Evolutionary conservation across 2,329 filamentous ascomycete species (phyloP).

Genomic region (Aspergillus eucalypticola): DNA sequence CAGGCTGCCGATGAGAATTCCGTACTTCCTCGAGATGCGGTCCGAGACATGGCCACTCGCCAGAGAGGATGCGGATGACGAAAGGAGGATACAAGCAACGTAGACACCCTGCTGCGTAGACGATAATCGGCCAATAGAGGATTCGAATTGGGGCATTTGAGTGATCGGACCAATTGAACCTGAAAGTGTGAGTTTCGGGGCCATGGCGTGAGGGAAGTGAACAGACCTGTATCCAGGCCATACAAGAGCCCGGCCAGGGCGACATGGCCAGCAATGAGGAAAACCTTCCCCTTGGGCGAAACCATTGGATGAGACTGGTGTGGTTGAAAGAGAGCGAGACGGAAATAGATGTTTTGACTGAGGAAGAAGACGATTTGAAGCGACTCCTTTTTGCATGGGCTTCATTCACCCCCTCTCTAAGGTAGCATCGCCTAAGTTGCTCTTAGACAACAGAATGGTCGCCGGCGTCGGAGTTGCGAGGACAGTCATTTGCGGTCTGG

Average conservation of each 20-base stretch:
- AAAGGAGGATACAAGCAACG: conserved; percentile 16
- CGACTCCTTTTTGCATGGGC: neutral
- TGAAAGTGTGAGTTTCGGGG: neutral
- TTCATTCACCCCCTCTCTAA: neutral
- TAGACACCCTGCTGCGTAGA: conserved; percentile 18
- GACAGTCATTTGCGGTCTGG: neutral
- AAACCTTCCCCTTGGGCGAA: conserved; percentile 10
- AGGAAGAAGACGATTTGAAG: neutral
- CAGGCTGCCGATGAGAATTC: conserved; percentile 13
- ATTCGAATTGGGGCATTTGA: conserved; percentile 17
- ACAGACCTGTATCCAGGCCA: conserved; percentile 17
- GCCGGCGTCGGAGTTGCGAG: neutral
- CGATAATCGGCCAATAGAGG: conserved; percentile 13
- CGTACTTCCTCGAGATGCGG: conserved; percentile 17
- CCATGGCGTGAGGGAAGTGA: neutral
- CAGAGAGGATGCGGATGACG: conserved; percentile 15
- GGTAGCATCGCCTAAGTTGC: neutral
- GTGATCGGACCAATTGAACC: conserved; percentile 18
- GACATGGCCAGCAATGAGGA: conserved; percentile 17
- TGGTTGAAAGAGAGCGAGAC: neutral
- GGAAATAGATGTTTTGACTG: neutral
- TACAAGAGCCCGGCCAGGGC: conserved; percentile 17
- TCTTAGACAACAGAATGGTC: neutral
- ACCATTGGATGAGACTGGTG: conserved; percentile 3
- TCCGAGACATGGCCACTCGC: conserved; percentile 17